Evolutionary conservation across 176 grass and related monocot species (phyloP).

Genomic region (Phoenix dactylifera): DNA sequence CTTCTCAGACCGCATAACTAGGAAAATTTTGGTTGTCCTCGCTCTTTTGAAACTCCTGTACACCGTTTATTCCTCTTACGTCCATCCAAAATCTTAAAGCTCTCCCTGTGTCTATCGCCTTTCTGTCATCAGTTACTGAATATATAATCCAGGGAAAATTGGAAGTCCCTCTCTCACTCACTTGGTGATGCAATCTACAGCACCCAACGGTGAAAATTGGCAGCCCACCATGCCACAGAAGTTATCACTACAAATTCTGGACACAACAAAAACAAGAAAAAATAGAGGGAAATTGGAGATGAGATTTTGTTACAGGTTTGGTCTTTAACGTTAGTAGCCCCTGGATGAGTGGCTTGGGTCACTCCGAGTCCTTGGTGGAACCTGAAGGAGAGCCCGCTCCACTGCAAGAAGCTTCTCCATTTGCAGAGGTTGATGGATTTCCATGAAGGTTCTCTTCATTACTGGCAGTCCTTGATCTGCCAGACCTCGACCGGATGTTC

Average conservation of each 20-base stretch:
- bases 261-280: constrained; percentile 4
- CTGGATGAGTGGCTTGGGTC: constrained; percentile 16
- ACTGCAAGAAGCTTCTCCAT: constrained; percentile 16
- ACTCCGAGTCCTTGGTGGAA: constrained; percentile 35
- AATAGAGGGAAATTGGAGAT: constrained; percentile 7
- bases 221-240: constrained; percentile 13
- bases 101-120: constrained; percentile 44
- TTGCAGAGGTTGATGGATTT: constrained; percentile 22
- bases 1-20: constrained; percentile 4
- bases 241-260: constrained; percentile 10
- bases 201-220: constrained; percentile 12
- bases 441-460: constrained; percentile 23
- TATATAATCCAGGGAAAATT: constrained; percentile 29
- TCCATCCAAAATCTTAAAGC: constrained; percentile 67
- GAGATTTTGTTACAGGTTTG: constrained; percentile 17
- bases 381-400: neutral
- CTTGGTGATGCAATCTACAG: constrained; percentile 19
- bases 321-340: constrained; percentile 35
- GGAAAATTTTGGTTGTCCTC: constrained; percentile 18
- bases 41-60: constrained; percentile 67
- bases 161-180: constrained; percentile 12
- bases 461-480: constrained; percentile 30
- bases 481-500: constrained; percentile 37
- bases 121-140: constrained; percentile 41
- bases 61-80: constrained; percentile 51